Evolutionary conservation across 805 yeast species (phyloP).

Genomic region (Yamadazyma paraphyllophila): DNA sequence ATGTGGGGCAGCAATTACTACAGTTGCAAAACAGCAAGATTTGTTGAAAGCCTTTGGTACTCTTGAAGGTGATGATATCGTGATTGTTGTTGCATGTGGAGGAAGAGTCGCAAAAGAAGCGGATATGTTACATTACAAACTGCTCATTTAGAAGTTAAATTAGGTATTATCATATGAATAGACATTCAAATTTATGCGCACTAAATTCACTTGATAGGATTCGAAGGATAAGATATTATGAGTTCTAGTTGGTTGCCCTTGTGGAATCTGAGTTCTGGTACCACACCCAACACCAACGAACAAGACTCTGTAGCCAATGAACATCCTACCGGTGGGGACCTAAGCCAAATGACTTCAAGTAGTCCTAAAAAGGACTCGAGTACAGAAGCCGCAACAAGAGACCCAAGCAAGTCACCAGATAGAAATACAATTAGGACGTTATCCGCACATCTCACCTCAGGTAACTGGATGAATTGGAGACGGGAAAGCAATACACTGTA

Average conservation of each 20-base stretch:
- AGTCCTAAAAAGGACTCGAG: background rate
- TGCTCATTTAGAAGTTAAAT: background rate
- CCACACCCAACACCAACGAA: background rate
- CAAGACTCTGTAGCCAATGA: too few relatives aligned
- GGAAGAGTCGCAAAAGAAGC: slow-evolving; percentile 18
- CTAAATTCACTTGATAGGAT: background rate
- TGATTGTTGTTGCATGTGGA: slow-evolving; percentile 30
- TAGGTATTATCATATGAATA: background rate
- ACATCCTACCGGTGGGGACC: too few relatives aligned
- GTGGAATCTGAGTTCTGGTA: background rate
- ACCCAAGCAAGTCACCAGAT: slow-evolving; percentile 3
- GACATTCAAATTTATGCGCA: background rate
- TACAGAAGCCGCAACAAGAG: background rate
- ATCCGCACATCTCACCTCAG: slow-evolving; percentile 11
- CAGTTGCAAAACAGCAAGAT: slow-evolving; percentile 14
- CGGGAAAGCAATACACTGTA: background rate
- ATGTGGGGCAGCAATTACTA: slow-evolving; percentile 29
- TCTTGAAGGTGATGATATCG: slow-evolving; percentile 21
- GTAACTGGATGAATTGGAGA: slow-evolving; percentile 16
- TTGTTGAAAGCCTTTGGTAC: slow-evolving; percentile 11
- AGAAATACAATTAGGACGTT: slow-evolving; percentile 7
- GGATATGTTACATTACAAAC: slow-evolving; percentile 8
- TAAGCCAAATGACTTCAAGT: background rate
- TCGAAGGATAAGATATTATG: background rate
- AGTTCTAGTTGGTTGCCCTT: slow-evolving; percentile 6